phyloP scores from a whole-genome alignment of 2,329 filamentous ascomycete species.

The Ophiostoma sp. region DNA sequence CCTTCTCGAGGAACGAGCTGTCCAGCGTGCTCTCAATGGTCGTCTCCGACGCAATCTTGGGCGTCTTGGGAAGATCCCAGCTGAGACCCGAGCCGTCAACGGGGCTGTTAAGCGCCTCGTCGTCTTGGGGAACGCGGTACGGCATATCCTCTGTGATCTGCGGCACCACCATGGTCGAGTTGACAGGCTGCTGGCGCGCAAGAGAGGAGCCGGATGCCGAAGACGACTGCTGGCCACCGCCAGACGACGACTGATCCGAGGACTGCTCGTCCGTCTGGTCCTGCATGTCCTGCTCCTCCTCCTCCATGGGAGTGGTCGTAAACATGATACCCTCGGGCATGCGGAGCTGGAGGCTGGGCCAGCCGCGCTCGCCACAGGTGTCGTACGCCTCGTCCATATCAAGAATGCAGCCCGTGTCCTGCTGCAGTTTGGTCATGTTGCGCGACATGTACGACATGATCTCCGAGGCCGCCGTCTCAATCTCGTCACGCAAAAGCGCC shows the following conservation, averaged over 20 bases:
- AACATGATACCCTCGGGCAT: slow-evolving; percentile 27
- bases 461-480: slow-evolving; percentile 28
- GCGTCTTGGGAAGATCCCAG: slow-evolving; percentile 25
- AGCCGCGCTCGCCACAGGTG: slow-evolving; percentile 31
- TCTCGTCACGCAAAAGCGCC: slow-evolving; percentile 23
- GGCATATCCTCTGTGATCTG: slow-evolving; percentile 26
- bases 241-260: neutral
- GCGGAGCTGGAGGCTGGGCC: slow-evolving; percentile 34
- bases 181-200: slow-evolving; percentile 20
- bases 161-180: slow-evolving; percentile 24
- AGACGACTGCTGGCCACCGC: neutral
- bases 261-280: slow-evolving; percentile 9
- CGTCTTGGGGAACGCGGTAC: slow-evolving; percentile 28
- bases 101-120: slow-evolving; percentile 30
- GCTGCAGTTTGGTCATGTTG: slow-evolving; percentile 34
- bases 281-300: slow-evolving; percentile 16
- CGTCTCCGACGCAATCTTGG: slow-evolving; percentile 12
- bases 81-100: slow-evolving; percentile 8
- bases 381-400: slow-evolving; percentile 34
- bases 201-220: neutral
- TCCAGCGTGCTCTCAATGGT: slow-evolving; percentile 13
- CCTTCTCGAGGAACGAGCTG: slow-evolving; percentile 21
- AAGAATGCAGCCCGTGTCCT: slow-evolving; percentile 32
- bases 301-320: slow-evolving; percentile 21
- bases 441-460: slow-evolving; percentile 33